A percentile compares a stretch with the other conserved stretches of the same genome.
These are phyloP conservation scores for Cystobasidium pallidum DNA, from an alignment of 1,284 basidiomycete species.

Conservation along the genomic window DNA sequence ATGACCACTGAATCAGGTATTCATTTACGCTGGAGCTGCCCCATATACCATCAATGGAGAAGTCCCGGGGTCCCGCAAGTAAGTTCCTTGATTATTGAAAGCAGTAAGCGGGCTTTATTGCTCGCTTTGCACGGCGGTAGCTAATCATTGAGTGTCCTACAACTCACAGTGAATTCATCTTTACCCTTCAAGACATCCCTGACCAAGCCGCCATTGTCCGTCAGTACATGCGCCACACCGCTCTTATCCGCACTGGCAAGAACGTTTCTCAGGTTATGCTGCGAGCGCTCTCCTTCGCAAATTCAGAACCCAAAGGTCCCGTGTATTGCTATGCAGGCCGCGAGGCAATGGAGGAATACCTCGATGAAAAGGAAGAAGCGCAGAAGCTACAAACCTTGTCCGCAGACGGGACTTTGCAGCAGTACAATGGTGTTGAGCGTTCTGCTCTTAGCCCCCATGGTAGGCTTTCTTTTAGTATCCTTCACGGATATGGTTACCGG, in stretches of 20 bases:
- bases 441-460: conserved; percentile 62
- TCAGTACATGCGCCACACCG: conserved; percentile 67
- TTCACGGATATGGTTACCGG: no score
- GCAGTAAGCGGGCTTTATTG: no score
- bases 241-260: conserved; percentile 64
- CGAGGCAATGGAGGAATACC: conserved; percentile 69
- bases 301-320: conserved; percentile 68
- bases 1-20: conserved; percentile 52
- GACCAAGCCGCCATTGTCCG: conserved; percentile 44
- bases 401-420: conserved; percentile 45
- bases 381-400: background rate
- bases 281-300: conserved; percentile 67
- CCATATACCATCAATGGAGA: conserved; percentile 65
- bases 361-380: conserved; percentile 56
- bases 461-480: no score
- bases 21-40: conserved; percentile 68
- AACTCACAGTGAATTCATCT: conserved; percentile 31
- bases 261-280: conserved; percentile 58
- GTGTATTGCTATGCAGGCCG: conserved; percentile 64
- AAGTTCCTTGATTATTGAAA: conserved; percentile 57
- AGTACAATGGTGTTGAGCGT: conserved; percentile 64
- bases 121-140: no score
- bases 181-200: conserved; percentile 62
- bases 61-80: conserved; percentile 66
- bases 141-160: background rate